phyloP scores from a whole-genome alignment of 1,284 basidiomycete genomes.

The Ustilago sp. region DNA sequence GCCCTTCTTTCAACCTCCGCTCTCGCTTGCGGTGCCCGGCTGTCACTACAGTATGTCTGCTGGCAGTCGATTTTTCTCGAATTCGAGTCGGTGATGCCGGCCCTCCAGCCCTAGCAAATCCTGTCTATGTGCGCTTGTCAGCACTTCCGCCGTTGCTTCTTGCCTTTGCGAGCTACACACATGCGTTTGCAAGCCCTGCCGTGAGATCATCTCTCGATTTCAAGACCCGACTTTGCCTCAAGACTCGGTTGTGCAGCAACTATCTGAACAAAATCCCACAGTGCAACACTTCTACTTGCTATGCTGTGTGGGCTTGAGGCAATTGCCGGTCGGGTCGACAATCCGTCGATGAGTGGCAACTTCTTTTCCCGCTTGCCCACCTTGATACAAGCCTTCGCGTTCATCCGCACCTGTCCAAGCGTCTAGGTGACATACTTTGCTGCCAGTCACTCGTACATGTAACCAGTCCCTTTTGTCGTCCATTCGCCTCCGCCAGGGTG shows the following conservation, averaged over 20 bases:
- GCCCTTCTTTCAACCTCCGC: not conserved
- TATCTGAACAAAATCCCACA: no score
- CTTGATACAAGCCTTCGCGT: not conserved
- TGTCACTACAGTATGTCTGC: not conserved
- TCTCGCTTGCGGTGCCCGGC: not conserved
- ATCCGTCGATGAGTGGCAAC: not conserved
- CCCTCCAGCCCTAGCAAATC: not conserved
- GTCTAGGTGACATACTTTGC: constrained; percentile 1
- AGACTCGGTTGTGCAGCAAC: not conserved
- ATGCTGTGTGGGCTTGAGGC: not conserved
- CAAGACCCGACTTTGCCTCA: not conserved
- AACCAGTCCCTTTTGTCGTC: not conserved
- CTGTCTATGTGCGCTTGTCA: not conserved
- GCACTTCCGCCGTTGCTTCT: not conserved
- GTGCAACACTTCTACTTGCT: not conserved
- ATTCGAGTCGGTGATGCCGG: not conserved
- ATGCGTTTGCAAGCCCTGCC: not conserved
- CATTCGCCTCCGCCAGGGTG: not conserved
- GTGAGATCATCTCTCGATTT: not conserved
- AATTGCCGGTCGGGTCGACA: constrained; percentile 2
- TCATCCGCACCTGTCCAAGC: not conserved
- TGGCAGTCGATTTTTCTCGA: not conserved
- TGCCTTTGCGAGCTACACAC: not conserved
- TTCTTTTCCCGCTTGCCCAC: not conserved
- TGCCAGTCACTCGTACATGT: not conserved